A percentile compares a stretch with the other conserved stretches of the same genome.
phyloP scores from a whole-genome alignment of 345 rosid species.

The Moricandia moricandioides region DNA sequence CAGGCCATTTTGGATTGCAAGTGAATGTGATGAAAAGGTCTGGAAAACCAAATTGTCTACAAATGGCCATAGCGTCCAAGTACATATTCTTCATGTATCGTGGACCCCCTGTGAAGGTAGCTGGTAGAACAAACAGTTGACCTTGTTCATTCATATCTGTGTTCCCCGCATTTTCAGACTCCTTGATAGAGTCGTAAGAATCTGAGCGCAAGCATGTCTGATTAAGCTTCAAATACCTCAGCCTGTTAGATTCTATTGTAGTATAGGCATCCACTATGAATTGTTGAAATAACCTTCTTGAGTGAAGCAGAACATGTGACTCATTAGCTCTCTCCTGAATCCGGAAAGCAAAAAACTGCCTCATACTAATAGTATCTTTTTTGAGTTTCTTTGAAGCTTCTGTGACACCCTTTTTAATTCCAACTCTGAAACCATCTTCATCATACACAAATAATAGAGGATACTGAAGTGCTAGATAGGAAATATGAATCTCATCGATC shows the following conservation, averaged over 20 bases:
- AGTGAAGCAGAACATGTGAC: background rate
- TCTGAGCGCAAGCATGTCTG: background rate
- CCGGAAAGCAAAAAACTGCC: background rate
- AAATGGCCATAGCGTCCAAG: background rate
- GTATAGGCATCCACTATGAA: background rate
- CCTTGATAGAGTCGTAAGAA: background rate
- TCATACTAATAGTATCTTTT: background rate
- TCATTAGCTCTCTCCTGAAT: background rate
- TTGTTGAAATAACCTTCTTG: background rate
- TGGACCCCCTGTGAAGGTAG: background rate
- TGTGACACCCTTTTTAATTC: background rate
- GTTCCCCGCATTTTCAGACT: background rate
- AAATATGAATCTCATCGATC: background rate
- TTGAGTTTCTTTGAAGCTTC: background rate
- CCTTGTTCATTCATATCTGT: background rate
- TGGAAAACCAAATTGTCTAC: background rate
- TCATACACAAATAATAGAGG: background rate
- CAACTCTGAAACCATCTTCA: background rate
- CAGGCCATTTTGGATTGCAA: background rate
- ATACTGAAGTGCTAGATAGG: background rate
- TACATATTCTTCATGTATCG: background rate
- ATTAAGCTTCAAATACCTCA: background rate
- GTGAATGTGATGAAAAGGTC: background rate
- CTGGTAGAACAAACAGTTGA: background rate
- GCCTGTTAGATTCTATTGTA: background rate